Conservation (phyloP, 805 yeast species). For the Yarrowia sp. region DNA sequence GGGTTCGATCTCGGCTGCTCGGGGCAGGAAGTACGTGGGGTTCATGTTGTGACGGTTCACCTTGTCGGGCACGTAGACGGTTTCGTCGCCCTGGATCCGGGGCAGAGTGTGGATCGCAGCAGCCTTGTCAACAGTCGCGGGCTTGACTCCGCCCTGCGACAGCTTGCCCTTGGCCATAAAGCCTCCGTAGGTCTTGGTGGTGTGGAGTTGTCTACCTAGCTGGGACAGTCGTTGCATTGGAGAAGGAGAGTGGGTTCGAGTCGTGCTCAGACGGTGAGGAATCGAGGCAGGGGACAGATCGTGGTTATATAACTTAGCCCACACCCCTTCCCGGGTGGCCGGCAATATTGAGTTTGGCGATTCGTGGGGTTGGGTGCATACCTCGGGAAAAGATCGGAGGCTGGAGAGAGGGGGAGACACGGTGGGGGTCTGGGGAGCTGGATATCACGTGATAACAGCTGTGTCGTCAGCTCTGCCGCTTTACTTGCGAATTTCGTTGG, state of each 20-base stretch:
- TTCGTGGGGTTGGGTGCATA: slow-evolving; percentile 30
- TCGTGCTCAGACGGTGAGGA: too few species aligned
- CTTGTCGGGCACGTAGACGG: slow-evolving; percentile 37
- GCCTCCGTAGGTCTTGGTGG: slow-evolving; percentile 35
- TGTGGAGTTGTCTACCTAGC: slow-evolving; percentile 25
- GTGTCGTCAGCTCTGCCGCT: too few species aligned
- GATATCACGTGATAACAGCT: too few species aligned
- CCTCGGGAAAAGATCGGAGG: slow-evolving; percentile 3
- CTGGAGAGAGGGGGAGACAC: neutral
- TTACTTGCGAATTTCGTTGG: too few species aligned
- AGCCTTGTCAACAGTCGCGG: neutral
- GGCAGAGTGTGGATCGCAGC: slow-evolving; percentile 17
- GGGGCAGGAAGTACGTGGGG: slow-evolving; percentile 50
- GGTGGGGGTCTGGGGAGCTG: neutral
- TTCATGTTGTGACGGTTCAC: slow-evolving; percentile 48
- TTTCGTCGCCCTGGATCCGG: slow-evolving; percentile 14
- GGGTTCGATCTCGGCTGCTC: slow-evolving; percentile 51
- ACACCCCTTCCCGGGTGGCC: slow-evolving; percentile 18
- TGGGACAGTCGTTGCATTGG: slow-evolving; percentile 37
- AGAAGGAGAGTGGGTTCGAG: neutral
- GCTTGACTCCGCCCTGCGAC: slow-evolving; percentile 12
- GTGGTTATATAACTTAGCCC: neutral
- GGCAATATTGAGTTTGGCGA: slow-evolving; percentile 24
- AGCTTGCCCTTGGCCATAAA: slow-evolving; percentile 38
- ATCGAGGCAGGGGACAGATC: too few species aligned